Conservation (phyloP, 257 asterid species). For the Cinchona pubescens region DNA sequence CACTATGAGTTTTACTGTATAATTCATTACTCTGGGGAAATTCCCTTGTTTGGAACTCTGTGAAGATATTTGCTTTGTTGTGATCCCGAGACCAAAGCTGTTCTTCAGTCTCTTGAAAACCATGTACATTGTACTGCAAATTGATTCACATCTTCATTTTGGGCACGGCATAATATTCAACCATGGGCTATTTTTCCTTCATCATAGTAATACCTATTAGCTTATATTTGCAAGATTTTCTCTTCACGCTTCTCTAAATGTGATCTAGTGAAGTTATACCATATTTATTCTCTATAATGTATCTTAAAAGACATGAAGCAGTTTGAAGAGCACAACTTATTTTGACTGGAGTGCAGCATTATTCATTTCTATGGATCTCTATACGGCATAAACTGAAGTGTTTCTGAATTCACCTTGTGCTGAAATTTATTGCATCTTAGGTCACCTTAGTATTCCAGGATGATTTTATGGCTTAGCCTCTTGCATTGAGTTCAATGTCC, state of each 20-base stretch:
- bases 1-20: not conserved
- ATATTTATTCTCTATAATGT: not conserved
- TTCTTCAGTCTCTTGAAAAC: not conserved
- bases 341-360: not conserved
- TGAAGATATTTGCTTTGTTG: not conserved
- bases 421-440: not conserved
- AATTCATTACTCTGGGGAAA: not conserved
- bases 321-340: not conserved
- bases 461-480: not conserved
- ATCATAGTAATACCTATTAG: not conserved
- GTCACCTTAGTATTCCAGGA: not conserved
- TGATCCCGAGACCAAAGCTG: conserved; percentile 1
- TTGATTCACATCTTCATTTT: not conserved
- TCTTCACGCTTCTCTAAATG: no score
- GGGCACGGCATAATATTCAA: not conserved
- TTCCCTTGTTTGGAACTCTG: not conserved
- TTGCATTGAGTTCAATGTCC: not conserved
- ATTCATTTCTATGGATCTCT: not conserved
- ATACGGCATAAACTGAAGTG: not conserved
- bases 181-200: not conserved
- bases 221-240: not conserved
- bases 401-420: not conserved
- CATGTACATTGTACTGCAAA: conserved; percentile 1
- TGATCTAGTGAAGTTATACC: not conserved
- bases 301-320: not conserved